Evolutionary conservation across 1,284 basidiomycete species (phyloP), one percentile per base, ranked within the genome.

Genomic region (Sporisorium exsertum): DNA sequence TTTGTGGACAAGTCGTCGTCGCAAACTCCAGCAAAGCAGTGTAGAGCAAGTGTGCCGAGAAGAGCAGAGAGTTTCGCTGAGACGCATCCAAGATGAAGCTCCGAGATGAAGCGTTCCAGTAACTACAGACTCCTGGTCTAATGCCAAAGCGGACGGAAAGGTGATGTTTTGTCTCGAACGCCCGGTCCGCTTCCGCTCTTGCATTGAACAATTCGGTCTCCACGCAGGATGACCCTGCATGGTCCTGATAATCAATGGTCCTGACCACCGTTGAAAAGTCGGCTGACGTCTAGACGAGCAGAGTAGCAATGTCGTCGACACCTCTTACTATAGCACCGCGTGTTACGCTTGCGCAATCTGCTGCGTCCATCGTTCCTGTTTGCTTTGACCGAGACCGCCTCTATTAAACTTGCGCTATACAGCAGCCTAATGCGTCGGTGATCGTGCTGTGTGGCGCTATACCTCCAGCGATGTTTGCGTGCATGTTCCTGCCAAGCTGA

Each of bases 21-120:
- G 24, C 27, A 16, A 5, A 16, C 2, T 43, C 22, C 20, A 24
- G 32, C 47, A 29, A 3, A 29, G 47, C 35, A 15, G 46, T 37
- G 22, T n/a, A 29, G 2, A 24, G 52, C 50, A 54, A 33, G 45
- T 24, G 43, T 49, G 55, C 49, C 51, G 56, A 24, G 26, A 58
- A 22, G 33, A 50, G 56, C 35, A 58, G 32, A 58, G 43, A 26
- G 22, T 22, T 22, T n/a, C 29, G 57, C 29, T 12, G 16, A 9
- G 0, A 10, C 16, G 27, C 27, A 18, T 5, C 22, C 22, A 46
- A 13, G 9, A 18, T 49, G 2, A 16, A n/a, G 6, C 7, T 26
- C 26, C 9, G 18, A 24, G 9, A 9, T 15, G 22, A 8, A 46
- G 3, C 43, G 12, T 10, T 24, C 43, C 22, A 22, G 43, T 22